Conservation (phyloP, 768 basidiomycete species). For the Boletellus ananiceps region DNA sequence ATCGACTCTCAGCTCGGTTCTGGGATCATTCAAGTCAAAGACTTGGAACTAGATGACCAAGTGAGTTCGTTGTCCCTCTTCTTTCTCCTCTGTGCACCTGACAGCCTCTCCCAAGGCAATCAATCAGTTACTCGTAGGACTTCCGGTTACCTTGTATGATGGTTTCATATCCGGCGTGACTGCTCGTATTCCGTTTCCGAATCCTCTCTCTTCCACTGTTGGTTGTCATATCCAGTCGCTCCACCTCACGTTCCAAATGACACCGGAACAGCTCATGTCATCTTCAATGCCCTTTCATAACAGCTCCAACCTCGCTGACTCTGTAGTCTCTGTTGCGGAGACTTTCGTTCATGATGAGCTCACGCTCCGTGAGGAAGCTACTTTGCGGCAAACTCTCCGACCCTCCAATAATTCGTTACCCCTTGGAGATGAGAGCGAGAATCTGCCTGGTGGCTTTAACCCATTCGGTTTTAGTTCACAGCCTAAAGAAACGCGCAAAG, state of each 20-base stretch:
- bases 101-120: slow-evolving; percentile 55
- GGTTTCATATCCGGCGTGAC: slow-evolving; percentile 74
- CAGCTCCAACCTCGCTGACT: slow-evolving; percentile 56
- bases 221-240: slow-evolving; percentile 66
- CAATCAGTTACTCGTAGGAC: slow-evolving; percentile 57
- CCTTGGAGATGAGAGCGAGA: slow-evolving; percentile 34
- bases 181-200: slow-evolving; percentile 80
- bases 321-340: slow-evolving; percentile 80
- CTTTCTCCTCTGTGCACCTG: slow-evolving; percentile 10
- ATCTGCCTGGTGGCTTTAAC: slow-evolving; percentile 66
- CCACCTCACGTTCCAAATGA: slow-evolving; percentile 59
- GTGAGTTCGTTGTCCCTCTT: slow-evolving; percentile 40
- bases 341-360: slow-evolving; percentile 85
- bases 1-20: slow-evolving; percentile 93
- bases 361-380: slow-evolving; percentile 62
- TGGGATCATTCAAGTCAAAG: slow-evolving; percentile 81
- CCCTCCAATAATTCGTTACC: slow-evolving; percentile 33
- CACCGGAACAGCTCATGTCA: slow-evolving; percentile 17
- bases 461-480: slow-evolving; percentile 38
- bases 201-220: slow-evolving; percentile 70
- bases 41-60: slow-evolving; percentile 72
- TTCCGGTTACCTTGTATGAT: slow-evolving; percentile 64
- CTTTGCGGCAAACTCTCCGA: slow-evolving; percentile 66
- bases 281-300: slow-evolving; percentile 12
- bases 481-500: slow-evolving; percentile 34